Percentiles rank a stretch among this genome's conserved stretches.
Evolutionary conservation across 495 filamentous ascomycete species (phyloP).

Genomic region (Penicillium samsonianum): DNA sequence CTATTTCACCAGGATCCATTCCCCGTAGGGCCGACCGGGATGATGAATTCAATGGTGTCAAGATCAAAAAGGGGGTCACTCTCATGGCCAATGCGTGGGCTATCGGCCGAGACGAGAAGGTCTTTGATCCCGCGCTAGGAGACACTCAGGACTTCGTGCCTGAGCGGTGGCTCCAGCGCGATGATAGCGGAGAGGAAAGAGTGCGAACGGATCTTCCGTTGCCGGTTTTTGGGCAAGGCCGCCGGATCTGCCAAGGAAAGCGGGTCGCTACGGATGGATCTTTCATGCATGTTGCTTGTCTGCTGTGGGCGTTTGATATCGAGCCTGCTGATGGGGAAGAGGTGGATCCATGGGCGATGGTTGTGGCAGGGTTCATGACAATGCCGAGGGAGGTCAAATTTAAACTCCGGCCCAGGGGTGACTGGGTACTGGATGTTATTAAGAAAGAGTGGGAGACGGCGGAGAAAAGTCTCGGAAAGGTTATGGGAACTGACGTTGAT

Average conservation of each 20-base stretch:
- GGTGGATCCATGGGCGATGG: constrained; percentile 35
- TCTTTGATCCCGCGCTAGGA: constrained; percentile 28
- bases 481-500: constrained; percentile 11
- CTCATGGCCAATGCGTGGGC: constrained; percentile 58
- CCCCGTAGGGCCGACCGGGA: constrained; percentile 54
- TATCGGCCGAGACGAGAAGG: constrained; percentile 27
- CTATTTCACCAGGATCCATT: constrained; percentile 37
- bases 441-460: constrained; percentile 17
- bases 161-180: constrained; percentile 26
- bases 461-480: constrained; percentile 17
- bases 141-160: constrained; percentile 27
- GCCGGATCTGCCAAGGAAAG: constrained; percentile 35
- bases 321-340: constrained; percentile 21
- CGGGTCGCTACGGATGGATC: constrained; percentile 30
- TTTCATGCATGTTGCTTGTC: constrained; percentile 30
- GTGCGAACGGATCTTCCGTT: constrained; percentile 30
- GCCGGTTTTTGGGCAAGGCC: constrained; percentile 35
- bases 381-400: constrained; percentile 26
- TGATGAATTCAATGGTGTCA: constrained; percentile 51
- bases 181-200: constrained; percentile 7
- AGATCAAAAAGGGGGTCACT: constrained; percentile 52
- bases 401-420: constrained; percentile 24
- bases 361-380: constrained; percentile 33
- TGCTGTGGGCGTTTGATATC: constrained; percentile 37
- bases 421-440: constrained; percentile 24